phyloP scores from a whole-genome alignment of 257 asterid species.

The Pogostemon cablin region DNA sequence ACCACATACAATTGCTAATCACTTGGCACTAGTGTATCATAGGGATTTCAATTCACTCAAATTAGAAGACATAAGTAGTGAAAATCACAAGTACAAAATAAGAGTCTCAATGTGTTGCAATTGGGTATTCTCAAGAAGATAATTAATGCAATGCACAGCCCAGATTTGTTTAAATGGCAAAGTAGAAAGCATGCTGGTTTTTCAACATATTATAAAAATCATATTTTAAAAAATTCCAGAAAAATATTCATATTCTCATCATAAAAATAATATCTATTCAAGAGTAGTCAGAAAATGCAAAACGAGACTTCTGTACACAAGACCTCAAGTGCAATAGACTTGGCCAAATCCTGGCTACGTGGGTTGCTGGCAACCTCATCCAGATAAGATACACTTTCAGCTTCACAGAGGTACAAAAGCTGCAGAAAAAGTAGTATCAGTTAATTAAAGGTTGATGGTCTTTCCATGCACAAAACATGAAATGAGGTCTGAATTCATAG shows the following conservation, averaged over 20 bases:
- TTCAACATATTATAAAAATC: not conserved
- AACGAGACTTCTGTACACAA: slow-evolving; percentile 32
- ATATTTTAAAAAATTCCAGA: slow-evolving; percentile 15
- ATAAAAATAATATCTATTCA: slow-evolving; percentile 11
- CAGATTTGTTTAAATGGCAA: slow-evolving; percentile 5
- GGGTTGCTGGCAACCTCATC: slow-evolving; percentile 89
- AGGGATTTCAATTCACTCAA: not conserved
- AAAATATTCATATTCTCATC: slow-evolving; percentile 19
- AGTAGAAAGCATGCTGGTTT: slow-evolving; percentile 5
- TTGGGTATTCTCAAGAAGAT: not conserved
- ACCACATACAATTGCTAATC: slow-evolving; percentile 18
- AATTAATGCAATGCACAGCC: not conserved
- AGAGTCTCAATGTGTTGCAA: not conserved
- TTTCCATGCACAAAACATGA: slow-evolving; percentile 22
- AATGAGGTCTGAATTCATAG: slow-evolving; percentile 5
- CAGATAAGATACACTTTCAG: slow-evolving; percentile 87
- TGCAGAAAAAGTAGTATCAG: slow-evolving; percentile 44
- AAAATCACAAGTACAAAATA: slow-evolving; percentile 10
- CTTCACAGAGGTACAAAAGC: slow-evolving; percentile 94
- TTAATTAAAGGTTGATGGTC: slow-evolving; percentile 26
- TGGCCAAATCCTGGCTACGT: slow-evolving; percentile 70
- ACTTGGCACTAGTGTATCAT: slow-evolving; percentile 6
- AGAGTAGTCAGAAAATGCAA: slow-evolving; percentile 19
- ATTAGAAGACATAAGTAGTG: slow-evolving; percentile 8
- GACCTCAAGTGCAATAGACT: slow-evolving; percentile 85